Percentiles rank a stretch among this genome's conserved stretches.
Evolutionary conservation across 257 asterid species (phyloP).

Genomic region (Hygrophila difformis): DNA sequence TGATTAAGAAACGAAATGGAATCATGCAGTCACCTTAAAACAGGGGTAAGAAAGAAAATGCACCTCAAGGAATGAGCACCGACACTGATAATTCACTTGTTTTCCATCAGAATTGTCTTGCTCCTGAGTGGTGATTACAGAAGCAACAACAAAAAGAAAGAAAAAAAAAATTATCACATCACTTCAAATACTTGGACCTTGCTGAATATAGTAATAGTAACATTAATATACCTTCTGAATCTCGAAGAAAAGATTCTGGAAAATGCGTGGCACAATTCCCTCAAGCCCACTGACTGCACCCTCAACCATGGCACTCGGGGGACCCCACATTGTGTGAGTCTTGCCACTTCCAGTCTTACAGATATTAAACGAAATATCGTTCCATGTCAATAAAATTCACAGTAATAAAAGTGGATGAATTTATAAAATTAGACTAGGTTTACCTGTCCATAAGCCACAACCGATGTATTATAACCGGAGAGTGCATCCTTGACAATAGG

Average conservation of each 20-base stretch:
- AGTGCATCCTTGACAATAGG: constrained; percentile 83
- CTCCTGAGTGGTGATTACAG: constrained; percentile 34
- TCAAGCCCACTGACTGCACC: constrained; percentile 56
- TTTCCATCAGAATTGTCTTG: constrained; percentile 58
- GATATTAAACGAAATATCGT: constrained; percentile 11
- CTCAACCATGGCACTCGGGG: constrained; percentile 83
- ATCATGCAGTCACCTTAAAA: background rate
- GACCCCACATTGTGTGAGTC: constrained; percentile 97
- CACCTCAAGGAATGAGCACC: constrained; percentile 98
- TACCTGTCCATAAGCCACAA: constrained; percentile 97
- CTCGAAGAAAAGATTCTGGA: constrained; percentile 67
- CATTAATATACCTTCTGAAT: constrained; percentile 53
- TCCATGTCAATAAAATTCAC: constrained; percentile 3
- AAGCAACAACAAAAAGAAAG: constrained; percentile 12
- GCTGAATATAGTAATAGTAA: background rate
- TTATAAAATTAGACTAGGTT: background rate
- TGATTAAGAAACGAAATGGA: constrained; percentile 7
- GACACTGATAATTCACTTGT: constrained; percentile 74
- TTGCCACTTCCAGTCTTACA: constrained; percentile 93
- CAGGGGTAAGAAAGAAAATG: constrained; percentile 1
- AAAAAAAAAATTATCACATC: too few species aligned
- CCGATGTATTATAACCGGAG: constrained; percentile 81
- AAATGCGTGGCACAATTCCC: constrained; percentile 86
- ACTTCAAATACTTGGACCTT: background rate
- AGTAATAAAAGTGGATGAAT: background rate